Conservation (phyloP, 495 filamentous ascomycete genomes). For the Mytilinidion resinicola region DNA sequence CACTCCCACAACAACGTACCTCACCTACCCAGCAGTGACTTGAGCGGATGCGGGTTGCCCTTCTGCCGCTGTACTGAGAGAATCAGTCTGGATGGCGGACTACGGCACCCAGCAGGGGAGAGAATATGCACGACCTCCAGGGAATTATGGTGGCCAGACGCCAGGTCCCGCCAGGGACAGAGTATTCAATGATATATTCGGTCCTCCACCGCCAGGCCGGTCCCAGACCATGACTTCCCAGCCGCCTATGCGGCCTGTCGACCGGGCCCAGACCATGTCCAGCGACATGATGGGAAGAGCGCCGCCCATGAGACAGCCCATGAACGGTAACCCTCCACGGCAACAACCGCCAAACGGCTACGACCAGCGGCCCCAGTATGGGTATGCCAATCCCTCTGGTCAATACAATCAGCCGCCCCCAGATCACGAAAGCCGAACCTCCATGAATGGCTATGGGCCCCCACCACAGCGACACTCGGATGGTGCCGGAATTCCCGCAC, state of each 20-base stretch:
- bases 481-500: slow-evolving; percentile 13
- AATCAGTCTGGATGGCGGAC: slow-evolving; percentile 62
- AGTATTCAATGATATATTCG: slow-evolving; percentile 95
- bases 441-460: slow-evolving; percentile 48
- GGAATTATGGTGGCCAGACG: slow-evolving; percentile 54
- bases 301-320: slow-evolving; percentile 52
- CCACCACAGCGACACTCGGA: slow-evolving; percentile 42
- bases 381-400: slow-evolving; percentile 39
- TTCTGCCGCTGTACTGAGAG: background rate
- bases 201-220: slow-evolving; percentile 76
- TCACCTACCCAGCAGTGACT: background rate
- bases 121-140: slow-evolving; percentile 55
- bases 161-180: slow-evolving; percentile 80
- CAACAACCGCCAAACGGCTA: slow-evolving; percentile 16
- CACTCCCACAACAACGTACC: background rate
- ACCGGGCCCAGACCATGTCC: slow-evolving; percentile 84
- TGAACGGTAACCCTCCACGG: slow-evolving; percentile 12
- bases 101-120: slow-evolving; percentile 69
- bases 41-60: slow-evolving; percentile 16
- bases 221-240: slow-evolving; percentile 83
- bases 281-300: slow-evolving; percentile 54
- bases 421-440: background rate
- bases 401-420: slow-evolving; percentile 35
- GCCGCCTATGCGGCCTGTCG: slow-evolving; percentile 55
- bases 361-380: slow-evolving; percentile 29